Conservation (phyloP, 2,329 filamentous ascomycete genomes). For the Elsinoe arachidis region DNA sequence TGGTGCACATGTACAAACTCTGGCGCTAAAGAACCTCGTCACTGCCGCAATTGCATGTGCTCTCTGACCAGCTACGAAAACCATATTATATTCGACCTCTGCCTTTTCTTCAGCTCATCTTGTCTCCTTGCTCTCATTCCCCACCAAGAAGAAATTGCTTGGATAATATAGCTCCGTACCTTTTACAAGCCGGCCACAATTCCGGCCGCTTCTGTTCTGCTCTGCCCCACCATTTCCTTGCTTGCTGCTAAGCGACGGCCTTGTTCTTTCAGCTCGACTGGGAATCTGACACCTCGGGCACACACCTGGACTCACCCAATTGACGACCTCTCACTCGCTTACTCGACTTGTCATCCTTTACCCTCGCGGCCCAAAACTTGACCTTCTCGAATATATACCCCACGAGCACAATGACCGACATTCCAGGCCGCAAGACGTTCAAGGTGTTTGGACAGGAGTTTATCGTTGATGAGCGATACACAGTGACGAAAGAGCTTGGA, state of each 20-base stretch:
- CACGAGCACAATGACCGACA: conserved; percentile 44
- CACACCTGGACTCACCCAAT: neutral
- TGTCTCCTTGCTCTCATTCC: neutral
- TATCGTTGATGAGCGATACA: conserved; percentile 95
- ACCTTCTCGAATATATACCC: neutral
- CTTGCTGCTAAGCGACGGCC: neutral
- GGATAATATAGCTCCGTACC: neutral
- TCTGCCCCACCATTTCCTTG: conserved; percentile 6
- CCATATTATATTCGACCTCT: neutral
- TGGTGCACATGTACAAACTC: neutral
- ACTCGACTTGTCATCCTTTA: neutral
- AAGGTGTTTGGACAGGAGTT: conserved; percentile 99
- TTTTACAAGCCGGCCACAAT: neutral
- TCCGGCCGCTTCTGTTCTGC: neutral
- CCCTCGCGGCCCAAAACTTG: neutral
- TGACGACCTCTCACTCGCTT: neutral
- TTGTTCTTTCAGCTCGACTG: conserved; percentile 1
- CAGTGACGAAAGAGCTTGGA: conserved; percentile 95
- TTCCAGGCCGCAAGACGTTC: conserved; percentile 78
- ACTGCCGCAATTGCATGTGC: no score
- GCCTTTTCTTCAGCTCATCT: neutral
- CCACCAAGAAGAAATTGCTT: neutral
- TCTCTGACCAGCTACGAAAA: neutral
- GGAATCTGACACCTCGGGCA: neutral
- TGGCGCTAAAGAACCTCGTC: neutral